phyloP scores from a whole-genome alignment of 306 rosid species.

The Hylodesmum podocarpum region DNA sequence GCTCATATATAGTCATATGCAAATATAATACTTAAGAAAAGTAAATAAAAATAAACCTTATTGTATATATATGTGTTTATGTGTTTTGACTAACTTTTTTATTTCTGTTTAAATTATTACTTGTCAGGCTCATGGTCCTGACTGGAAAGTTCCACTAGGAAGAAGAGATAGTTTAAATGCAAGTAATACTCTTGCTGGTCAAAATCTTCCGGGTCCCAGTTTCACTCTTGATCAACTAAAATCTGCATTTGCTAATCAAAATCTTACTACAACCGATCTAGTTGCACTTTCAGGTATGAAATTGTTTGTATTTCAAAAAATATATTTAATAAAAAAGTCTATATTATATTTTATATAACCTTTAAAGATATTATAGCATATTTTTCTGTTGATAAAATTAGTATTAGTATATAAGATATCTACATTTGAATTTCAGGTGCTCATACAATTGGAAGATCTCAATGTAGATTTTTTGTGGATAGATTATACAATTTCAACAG shows the following conservation, averaged over 20 bases:
- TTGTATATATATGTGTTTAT: no score
- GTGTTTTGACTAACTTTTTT: neutral
- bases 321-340: neutral
- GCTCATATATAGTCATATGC: no score
- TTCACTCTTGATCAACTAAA: conserved; percentile 22
- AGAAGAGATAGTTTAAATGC: conserved; percentile 60
- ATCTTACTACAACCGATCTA: conserved; percentile 43
- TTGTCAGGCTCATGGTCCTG: conserved; percentile 44
- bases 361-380: no score
- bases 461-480: conserved; percentile 17
- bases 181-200: conserved; percentile 29
- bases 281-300: conserved; percentile 61
- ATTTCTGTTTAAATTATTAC: neutral
- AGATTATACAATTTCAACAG: conserved; percentile 37
- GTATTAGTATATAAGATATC: neutral
- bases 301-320: neutral
- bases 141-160: conserved; percentile 52
- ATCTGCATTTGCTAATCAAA: neutral
- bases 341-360: no score
- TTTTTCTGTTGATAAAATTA: no score
- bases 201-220: conserved; percentile 37
- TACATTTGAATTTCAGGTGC: conserved; percentile 27
- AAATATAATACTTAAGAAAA: no score
- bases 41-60: no score
- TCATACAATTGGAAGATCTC: conserved; percentile 45